Evolutionary conservation across 225 moss, liverwort and hornwort genomes (phyloP), one percentile per base, ranked within the genome.

Genomic region (Polytrichum formosum): DNA sequence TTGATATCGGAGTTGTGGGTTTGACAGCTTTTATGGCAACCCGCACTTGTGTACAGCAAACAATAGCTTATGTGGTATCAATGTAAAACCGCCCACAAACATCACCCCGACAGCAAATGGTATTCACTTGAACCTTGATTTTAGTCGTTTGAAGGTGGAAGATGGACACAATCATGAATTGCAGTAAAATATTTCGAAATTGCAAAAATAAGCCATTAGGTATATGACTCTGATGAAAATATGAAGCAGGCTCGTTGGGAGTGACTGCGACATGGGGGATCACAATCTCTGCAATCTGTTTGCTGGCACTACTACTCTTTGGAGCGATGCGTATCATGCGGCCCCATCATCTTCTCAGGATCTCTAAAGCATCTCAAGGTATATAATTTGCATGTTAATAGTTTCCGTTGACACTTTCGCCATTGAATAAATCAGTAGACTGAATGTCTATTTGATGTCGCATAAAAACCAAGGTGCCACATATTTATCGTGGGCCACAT

Each of bases 251-350:
- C 60, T 71, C 80, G 13, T 72, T 93, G 53, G 89, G 90, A 64
- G 84, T 85, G 25, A 85, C 87, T 31, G 90, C 90, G 31, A 89
- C 93, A 31, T 96, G 93, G 96, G 89, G 89, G 6, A 93, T 96
- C 9, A 89, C 96, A 26, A 83, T 91, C 18, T 89, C 93, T 18
- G 89, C 92, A 55, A 82, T 90, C n/a, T 90, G 85, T 74, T 76
- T 96, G 17, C 76, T 91, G 25, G 90, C 86, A 10, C 80, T 92
- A 19, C 79, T 89, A 56, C 77, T 92, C 28, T 87, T 93, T 65
- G 89, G 88, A 10, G 67, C 84, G 22, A 75, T 89, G 74, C 90
- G 87, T 28, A 81, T 88, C 23, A 75, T 85, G 58, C 86, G 88
- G 67, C 84, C 92, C 5, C 81, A 79, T 65, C 72, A 77, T 54